Evolutionary conservation across 768 basidiomycete species (phyloP), one percentile per base, ranked within the genome.

Genomic region (Mycena alexandri): DNA sequence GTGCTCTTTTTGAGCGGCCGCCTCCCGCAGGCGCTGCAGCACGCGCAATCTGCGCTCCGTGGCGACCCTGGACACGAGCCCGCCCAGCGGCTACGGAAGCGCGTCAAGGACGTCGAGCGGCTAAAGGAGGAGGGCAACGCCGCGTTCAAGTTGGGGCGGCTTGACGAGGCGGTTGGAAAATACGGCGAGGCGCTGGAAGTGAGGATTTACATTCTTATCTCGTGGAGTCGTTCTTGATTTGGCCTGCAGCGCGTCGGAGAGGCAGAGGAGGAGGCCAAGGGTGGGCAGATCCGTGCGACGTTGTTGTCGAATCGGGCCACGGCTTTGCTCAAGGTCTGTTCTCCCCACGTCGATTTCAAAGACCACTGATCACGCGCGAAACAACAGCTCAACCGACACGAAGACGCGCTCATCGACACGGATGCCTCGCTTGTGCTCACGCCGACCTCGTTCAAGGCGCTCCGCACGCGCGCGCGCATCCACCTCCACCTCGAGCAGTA

Each of bases 231-330:
- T 69, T 16, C 29, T 22, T 21, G 29, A 43, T 36, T 47, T 50
- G 54, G 19, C 19, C 43, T 67, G n/a, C 63, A 93, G 90, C 84
- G 86, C 24, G 87, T 94, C 48, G 93, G 93, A 22, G 83, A 86
- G 21, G 77, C 78, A 6, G 86, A 88, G 41, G 90, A 91, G 47
- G 93, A 95, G 77, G 90, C 88, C 1, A 87, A 87, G 70, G 94
- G 95, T 19, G 94, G 94, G 10, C 87, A 91, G 61, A 90, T 95
- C 29, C 89, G 92, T 14, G 92, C 93, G 1, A 90, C 91, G 2
- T 79, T 96, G 5, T 80, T 95, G 11, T 93, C 91, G 2, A 96
- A 96, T 72, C 89, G 94, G 6, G 95, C 95, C 1, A 93, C 93
- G 1, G 90, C 94, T 0, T 80, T 93, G 21, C 79, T 92, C 54